These are phyloP conservation scores for Sicyos baderoa DNA, from an alignment of 306 rosid species.

Conservation along the genomic window DNA sequence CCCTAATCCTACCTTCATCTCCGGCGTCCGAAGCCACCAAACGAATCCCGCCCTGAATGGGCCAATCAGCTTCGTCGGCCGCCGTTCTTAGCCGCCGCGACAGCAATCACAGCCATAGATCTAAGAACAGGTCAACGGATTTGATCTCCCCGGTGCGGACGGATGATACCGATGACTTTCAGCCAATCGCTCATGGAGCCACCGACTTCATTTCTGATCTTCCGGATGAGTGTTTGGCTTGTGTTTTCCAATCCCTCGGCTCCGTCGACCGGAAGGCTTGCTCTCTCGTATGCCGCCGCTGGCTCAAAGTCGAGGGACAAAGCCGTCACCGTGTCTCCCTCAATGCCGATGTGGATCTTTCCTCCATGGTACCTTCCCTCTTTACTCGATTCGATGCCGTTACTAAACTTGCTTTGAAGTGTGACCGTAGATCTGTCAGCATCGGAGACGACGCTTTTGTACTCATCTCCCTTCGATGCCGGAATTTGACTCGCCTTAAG, in stretches of 20 bases:
- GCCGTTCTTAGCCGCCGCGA: constrained; percentile 49
- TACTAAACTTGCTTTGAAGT: constrained; percentile 77
- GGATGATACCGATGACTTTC: constrained; percentile 15
- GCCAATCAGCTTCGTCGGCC: constrained; percentile 75
- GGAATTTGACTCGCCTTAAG: constrained; percentile 83
- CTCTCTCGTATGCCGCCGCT: constrained; percentile 84
- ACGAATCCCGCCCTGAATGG: constrained; percentile 49
- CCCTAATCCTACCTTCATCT: neutral
- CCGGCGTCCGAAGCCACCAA: no score
- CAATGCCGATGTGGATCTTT: constrained; percentile 55
- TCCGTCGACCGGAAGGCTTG: constrained; percentile 73
- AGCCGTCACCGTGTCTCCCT: constrained; percentile 87
- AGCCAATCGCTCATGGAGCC: constrained; percentile 9
- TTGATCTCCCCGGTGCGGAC: constrained; percentile 45
- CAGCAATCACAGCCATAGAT: constrained; percentile 27
- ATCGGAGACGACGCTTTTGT: constrained; percentile 62
- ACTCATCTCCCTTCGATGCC: constrained; percentile 66
- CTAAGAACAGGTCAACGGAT: constrained; percentile 45
- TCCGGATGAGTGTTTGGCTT: constrained; percentile 82
- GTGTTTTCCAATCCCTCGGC: constrained; percentile 63
- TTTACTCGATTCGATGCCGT: constrained; percentile 86
- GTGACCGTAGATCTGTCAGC: constrained; percentile 80
- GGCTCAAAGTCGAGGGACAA: constrained; percentile 83
- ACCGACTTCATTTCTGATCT: constrained; percentile 65
- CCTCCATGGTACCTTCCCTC: constrained; percentile 39